These are phyloP conservation scores for Termitomyces titanicus DNA, from an alignment of 768 basidiomycete species.

Conservation along the genomic window DNA sequence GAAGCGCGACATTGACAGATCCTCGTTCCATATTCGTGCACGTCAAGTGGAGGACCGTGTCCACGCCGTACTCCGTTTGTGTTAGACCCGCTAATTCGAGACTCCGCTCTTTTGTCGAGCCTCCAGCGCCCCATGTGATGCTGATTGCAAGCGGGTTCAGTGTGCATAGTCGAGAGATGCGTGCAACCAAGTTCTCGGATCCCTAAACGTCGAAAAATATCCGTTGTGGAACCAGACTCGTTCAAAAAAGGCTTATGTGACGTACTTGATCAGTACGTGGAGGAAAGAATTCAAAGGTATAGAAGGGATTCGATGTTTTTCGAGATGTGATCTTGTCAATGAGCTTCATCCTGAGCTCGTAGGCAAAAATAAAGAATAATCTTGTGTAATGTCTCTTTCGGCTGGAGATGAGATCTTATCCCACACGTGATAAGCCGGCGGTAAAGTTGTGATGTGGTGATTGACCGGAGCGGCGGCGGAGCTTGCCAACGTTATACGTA, in stretches of 20 bases:
- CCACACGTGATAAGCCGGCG: conserved; percentile 13
- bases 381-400: too few species aligned
- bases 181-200: conserved; percentile 85
- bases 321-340: conserved; percentile 59
- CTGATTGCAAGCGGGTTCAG: conserved; percentile 83
- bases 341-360: conserved; percentile 57
- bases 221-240: not conserved
- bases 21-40: conserved; percentile 96
- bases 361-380: not conserved
- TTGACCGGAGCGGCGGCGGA: too few species aligned
- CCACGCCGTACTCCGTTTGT: conserved; percentile 70
- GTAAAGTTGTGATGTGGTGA: conserved; percentile 10
- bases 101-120: conserved; percentile 82
- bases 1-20: conserved; percentile 80
- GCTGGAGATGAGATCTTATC: conserved; percentile 9
- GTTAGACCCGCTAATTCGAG: conserved; percentile 81
- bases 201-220: conserved; percentile 49
- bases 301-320: conserved; percentile 60
- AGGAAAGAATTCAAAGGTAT: conserved; percentile 96
- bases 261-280: conserved; percentile 86
- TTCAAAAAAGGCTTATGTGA: not conserved
- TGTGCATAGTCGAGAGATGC: conserved; percentile 77
- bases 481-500: conserved; percentile 1
- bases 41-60: conserved; percentile 91
- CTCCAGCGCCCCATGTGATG: conserved; percentile 98